These are phyloP conservation scores for Alternaria rosae DNA, from an alignment of 2,329 filamentous ascomycete species.

Conservation along the genomic window DNA sequence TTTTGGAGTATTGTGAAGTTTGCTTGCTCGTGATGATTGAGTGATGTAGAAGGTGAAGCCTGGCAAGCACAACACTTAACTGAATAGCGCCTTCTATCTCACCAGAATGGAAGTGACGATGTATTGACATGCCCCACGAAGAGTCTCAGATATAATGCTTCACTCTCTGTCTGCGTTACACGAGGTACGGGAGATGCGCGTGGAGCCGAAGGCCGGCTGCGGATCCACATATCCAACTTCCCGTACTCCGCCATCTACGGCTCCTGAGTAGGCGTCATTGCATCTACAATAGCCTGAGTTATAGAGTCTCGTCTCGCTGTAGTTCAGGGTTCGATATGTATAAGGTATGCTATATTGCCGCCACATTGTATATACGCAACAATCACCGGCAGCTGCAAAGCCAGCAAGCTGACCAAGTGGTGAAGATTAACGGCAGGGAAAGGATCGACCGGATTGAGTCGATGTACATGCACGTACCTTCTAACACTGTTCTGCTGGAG, in stretches of 20 bases:
- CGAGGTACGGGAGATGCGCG: slow-evolving; percentile 17
- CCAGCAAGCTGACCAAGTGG: neutral
- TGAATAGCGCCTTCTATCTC: neutral
- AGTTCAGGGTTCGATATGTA: neutral
- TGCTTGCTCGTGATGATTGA: neutral
- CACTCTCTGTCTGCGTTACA: slow-evolving; percentile 13
- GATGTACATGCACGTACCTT: neutral
- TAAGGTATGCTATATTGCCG: neutral
- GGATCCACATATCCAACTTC: slow-evolving; percentile 13
- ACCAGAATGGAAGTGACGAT: neutral
- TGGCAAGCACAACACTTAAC: neutral
- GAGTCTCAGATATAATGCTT: neutral
- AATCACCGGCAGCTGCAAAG: neutral
- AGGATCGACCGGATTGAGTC: neutral
- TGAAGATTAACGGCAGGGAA: neutral
- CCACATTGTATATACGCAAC: neutral
- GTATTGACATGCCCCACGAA: neutral
- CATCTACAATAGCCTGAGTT: neutral
- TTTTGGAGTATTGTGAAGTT: neutral
- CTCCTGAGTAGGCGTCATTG: neutral
- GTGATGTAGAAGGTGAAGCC: neutral
- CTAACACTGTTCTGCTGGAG: neutral
- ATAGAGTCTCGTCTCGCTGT: neutral
- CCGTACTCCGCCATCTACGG: slow-evolving; percentile 23
- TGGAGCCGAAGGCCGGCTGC: slow-evolving; percentile 36